Evolutionary conservation across 1,284 basidiomycete species (phyloP).

Genomic region (Porodaedalea pini): DNA sequence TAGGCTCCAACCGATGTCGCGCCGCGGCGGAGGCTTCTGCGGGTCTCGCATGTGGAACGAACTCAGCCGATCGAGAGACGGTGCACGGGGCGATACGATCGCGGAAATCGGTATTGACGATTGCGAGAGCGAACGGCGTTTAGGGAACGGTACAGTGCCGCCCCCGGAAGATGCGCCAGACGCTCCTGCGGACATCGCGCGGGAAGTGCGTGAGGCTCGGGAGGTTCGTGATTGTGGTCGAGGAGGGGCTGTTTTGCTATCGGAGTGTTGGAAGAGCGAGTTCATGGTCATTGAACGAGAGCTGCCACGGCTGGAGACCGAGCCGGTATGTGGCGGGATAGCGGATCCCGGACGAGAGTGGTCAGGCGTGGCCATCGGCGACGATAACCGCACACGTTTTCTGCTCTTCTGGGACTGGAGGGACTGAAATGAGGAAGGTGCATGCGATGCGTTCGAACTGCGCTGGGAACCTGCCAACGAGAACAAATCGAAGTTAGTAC

Average conservation of each 20-base stretch:
- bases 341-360: slow-evolving; percentile 21
- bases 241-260: slow-evolving; percentile 25
- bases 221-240: slow-evolving; percentile 13
- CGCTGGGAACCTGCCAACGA: slow-evolving; percentile 18
- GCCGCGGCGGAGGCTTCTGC: slow-evolving; percentile 53
- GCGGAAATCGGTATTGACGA: slow-evolving; percentile 74
- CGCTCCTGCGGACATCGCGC: slow-evolving; percentile 36
- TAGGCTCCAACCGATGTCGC: slow-evolving; percentile 58
- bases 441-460: slow-evolving; percentile 23
- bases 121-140: slow-evolving; percentile 35
- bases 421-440: slow-evolving; percentile 24
- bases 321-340: slow-evolving; percentile 42
- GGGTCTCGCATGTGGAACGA: slow-evolving; percentile 78
- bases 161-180: slow-evolving; percentile 41
- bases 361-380: slow-evolving; percentile 16
- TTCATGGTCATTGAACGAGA: slow-evolving; percentile 33
- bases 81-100: slow-evolving; percentile 69
- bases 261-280: slow-evolving; percentile 36
- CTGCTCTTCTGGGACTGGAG: slow-evolving; percentile 21
- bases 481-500: neutral
- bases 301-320: slow-evolving; percentile 53
- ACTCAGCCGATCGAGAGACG: slow-evolving; percentile 53
- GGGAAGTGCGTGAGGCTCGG: slow-evolving; percentile 11
- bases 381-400: slow-evolving; percentile 24
- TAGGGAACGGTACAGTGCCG: neutral